Evolutionary conservation across 345 rosid genomes (phyloP), one percentile per base, ranked within the genome.

Genomic region (Toxicodendron radicans): DNA sequence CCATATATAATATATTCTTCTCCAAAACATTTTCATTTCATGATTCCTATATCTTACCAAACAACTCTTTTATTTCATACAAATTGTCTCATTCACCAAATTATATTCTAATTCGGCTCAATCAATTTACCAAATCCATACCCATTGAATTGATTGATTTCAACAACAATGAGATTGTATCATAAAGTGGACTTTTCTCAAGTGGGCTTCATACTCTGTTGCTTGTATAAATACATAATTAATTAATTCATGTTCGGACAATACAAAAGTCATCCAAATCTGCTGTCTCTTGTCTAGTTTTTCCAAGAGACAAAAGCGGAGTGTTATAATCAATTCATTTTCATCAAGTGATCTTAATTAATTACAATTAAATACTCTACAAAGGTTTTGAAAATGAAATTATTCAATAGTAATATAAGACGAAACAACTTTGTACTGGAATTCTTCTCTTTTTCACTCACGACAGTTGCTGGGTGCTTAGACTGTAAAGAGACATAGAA

Each of bases 401-500:
- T 17, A 0, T 17, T 0, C 35, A 16, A 12, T 30, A 3, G 1
- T 16, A 14, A 66, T 35, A 20, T 38, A 13, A 12, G 62, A 54
- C 21, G 30, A 58, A 58, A 58, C 41, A 24, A 51, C 45, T 68
- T 53, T 32, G 46, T 45, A 2, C 9, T 14, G 24, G 62, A 41
- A 46, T 66, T 43, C 51, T 54, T 24, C 11, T 38, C 41, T 48
- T 48, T 48, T 63, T 1, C 70, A 27, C 17, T 32, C 53, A 11
- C 58, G 24, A 10, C 17, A 45, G 52, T 12, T 58, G 13, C 68
- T 75, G n/a, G n/a, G n/a, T n/a, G 12, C 70, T n/a, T 74, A 21
- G 72, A 49, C 75, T 61, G 66, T 51, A 53, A 57, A 66, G 76
- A 35, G 5, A 63, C 11, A 46, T 30, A 20, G 33, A 48, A 48